Evolutionary conservation across 306 rosid genomes (phyloP), one percentile per base, ranked within the genome.

Genomic region (Ochetophila trinervis): DNA sequence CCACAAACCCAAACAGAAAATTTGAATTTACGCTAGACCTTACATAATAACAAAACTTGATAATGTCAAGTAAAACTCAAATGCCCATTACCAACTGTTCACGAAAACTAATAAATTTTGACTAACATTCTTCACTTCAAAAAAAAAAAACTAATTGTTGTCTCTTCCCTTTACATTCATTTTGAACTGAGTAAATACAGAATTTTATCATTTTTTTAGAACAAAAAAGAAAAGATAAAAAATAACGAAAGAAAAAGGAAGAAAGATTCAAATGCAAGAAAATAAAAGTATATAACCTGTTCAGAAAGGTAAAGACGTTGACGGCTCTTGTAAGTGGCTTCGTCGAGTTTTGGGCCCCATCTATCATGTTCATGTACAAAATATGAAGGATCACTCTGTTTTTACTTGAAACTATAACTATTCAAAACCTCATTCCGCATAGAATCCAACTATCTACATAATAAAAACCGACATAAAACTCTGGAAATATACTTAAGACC

Each of bases 221-320:
- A 8, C 30, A 32, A 13, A 10, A 69, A 34, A 50, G n/a, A 4
- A 55, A 49, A 20, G 69, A 53, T 7, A 0, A 30, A 21, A 57
- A 62, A n/a, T n/a, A n/a, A n/a, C n/a, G 24, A 40, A 10, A 62
- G 6, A 22, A 34, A 17, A 64, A 64, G 17, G 42, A 22, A 23
- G 4, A 50, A 13, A 48, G 62, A 37, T 49, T 32, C 27, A 19
- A 1, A 53, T 37, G 34, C 49, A 21, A 16, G 22, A 47, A 47
- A 37, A 22, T 23, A 24, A 51, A 22, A 16, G 22, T 40, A 8
- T 32, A 62, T 57, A 37, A 70, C 98, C 91, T 91, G 96, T 56
- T 92, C 96, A 0, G 98, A 87, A 15, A 92, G 85, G 72, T 87
- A 92, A 62, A 92, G 96, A 27, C 96, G 91, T 27, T 92, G 95